These are phyloP conservation scores for Penicillium freii DNA, from an alignment of 2,329 filamentous ascomycete genomes.

Conservation along the genomic window DNA sequence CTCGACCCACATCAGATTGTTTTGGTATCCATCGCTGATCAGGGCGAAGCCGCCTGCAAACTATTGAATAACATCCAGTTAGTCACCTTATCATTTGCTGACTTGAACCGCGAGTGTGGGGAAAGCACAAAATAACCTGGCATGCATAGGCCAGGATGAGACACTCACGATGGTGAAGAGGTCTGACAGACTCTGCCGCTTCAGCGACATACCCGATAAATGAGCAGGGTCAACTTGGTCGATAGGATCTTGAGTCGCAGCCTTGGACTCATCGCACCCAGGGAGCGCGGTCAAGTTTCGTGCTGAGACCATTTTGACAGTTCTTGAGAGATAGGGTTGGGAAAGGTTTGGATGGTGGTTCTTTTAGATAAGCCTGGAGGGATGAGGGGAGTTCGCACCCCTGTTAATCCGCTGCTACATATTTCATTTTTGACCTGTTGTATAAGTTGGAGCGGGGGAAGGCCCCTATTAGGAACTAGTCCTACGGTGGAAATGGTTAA, in stretches of 20 bases:
- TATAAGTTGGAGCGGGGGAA: neutral
- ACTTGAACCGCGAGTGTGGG: neutral
- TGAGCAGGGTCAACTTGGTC: neutral
- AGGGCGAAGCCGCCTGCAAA: conserved; percentile 31
- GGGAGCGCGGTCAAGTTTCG: neutral
- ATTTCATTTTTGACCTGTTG: neutral
- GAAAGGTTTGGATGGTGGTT: neutral
- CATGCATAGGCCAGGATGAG: neutral
- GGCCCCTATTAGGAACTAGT: neutral
- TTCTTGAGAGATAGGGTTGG: neutral
- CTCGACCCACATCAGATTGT: conserved; percentile 29
- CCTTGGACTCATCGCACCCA: neutral
- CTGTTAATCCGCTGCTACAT: neutral
- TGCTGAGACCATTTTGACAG: neutral
- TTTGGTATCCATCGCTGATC: conserved; percentile 34
- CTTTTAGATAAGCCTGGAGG: neutral
- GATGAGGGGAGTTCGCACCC: neutral
- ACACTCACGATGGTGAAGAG: conserved; percentile 29
- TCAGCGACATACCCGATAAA: conserved; percentile 17
- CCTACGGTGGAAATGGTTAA: neutral
- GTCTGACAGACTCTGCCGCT: conserved; percentile 28
- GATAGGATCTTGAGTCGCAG: neutral
- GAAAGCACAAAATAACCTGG: neutral
- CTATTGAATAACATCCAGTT: conserved; percentile 6
- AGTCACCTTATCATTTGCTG: neutral